These are phyloP conservation scores for Kalmanozyma brasiliensis DNA, from an alignment of 1,284 basidiomycete genomes.

Conservation along the genomic window DNA sequence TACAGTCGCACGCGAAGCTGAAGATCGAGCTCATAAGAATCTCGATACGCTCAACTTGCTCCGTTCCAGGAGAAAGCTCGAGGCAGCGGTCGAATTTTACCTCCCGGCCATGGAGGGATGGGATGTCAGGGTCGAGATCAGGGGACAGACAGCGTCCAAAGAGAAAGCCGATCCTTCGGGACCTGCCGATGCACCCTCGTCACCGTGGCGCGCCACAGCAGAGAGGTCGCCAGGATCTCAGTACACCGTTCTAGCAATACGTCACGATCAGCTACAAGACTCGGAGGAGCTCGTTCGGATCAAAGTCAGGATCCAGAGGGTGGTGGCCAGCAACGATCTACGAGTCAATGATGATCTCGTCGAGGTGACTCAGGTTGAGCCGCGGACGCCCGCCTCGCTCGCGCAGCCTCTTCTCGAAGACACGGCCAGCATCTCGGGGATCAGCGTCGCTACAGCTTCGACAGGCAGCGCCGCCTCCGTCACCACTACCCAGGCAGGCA, in stretches of 20 bases:
- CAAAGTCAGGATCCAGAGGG: constrained; percentile 49
- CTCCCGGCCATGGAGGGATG: constrained; percentile 84
- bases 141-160: constrained; percentile 8
- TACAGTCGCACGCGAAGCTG: constrained; percentile 69
- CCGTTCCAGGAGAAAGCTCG: constrained; percentile 75
- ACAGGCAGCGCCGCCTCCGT: constrained; percentile 37
- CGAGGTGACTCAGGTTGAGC: constrained; percentile 27
- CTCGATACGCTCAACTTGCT: constrained; percentile 35
- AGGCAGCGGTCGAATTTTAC: constrained; percentile 81
- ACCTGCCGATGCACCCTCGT: constrained; percentile 75
- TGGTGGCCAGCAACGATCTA: constrained; percentile 53
- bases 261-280: constrained; percentile 31
- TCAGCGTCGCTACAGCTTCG: constrained; percentile 51
- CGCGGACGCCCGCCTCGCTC: constrained; percentile 24
- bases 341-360: constrained; percentile 50
- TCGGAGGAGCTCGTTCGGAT: constrained; percentile 48
- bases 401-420: constrained; percentile 40
- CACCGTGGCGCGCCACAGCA: constrained; percentile 72
- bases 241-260: constrained; percentile 22
- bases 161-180: constrained; percentile 1
- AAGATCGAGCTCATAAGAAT: constrained; percentile 47
- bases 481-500: constrained; percentile 11
- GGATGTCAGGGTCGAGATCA: constrained; percentile 78
- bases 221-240: constrained; percentile 22
- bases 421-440: constrained; percentile 52